Evolutionary conservation across 257 asterid genomes (phyloP).

Genomic region (Vinca minor): DNA sequence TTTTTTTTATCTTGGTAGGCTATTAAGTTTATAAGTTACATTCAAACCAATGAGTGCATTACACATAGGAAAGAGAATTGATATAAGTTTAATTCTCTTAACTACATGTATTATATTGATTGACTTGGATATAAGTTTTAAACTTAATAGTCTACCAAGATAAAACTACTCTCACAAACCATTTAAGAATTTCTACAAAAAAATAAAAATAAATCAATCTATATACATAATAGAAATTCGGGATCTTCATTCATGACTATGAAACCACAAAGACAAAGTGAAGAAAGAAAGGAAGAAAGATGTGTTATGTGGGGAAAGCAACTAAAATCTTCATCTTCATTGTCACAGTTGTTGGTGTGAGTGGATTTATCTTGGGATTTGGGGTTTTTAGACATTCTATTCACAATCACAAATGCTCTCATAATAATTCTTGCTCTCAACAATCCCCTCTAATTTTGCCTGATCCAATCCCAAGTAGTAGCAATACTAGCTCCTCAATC

Average conservation of each 20-base stretch:
- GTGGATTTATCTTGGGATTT: conserved; percentile 59
- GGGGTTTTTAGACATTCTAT: conserved; percentile 32
- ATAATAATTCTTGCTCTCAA: conserved; percentile 42
- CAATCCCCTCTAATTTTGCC: conserved; percentile 29
- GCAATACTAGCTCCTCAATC: conserved; percentile 13
- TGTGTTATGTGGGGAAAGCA: conserved; percentile 88
- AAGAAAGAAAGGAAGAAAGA: conserved; percentile 9
- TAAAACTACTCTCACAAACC: no score
- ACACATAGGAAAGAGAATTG: no score
- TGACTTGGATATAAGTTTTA: no score
- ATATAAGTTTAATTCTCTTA: no score
- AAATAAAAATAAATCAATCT: background rate
- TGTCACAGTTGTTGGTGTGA: conserved; percentile 40
- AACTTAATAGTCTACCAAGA: no score
- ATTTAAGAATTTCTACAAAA: no score
- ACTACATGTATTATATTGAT: no score
- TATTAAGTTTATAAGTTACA: no score
- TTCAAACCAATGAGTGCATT: no score
- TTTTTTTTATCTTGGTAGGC: no score
- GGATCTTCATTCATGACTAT: no score
- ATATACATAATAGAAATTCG: no score
- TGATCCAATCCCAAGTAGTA: conserved; percentile 9
- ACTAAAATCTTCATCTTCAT: conserved; percentile 94
- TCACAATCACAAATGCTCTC: conserved; percentile 31
- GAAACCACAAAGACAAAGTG: background rate